These are phyloP conservation scores for Trichosporon asahii DNA, from an alignment of 1,284 basidiomycete genomes.

Conservation along the genomic window DNA sequence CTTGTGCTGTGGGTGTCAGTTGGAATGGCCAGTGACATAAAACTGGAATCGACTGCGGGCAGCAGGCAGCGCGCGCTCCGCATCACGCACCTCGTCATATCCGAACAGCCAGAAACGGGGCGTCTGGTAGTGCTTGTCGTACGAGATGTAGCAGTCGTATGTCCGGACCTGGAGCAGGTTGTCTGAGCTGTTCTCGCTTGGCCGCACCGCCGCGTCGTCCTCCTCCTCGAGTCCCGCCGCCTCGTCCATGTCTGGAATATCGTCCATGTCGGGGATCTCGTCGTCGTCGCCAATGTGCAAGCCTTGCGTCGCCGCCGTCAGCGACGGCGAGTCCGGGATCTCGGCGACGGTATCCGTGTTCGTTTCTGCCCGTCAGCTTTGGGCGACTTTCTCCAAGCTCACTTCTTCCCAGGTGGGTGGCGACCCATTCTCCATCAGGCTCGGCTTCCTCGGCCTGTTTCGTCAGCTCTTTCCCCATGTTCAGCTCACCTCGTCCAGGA, in stretches of 20 bases:
- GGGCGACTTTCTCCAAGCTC: slow-evolving; percentile 12
- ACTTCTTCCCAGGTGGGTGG: slow-evolving; percentile 53
- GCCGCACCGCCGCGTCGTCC: slow-evolving; percentile 60
- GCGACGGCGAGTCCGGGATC: slow-evolving; percentile 42
- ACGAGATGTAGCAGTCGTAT: slow-evolving; percentile 98
- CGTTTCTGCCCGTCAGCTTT: slow-evolving; percentile 22
- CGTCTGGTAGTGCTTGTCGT: slow-evolving; percentile 98
- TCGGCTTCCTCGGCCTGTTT: slow-evolving; percentile 46
- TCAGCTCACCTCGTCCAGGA: slow-evolving; percentile 50
- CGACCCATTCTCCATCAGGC: slow-evolving; percentile 54
- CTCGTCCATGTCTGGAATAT: slow-evolving; percentile 87
- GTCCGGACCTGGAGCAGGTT: slow-evolving; percentile 93
- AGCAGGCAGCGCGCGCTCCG: neutral
- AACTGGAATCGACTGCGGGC: too few species aligned
- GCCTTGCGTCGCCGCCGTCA: slow-evolving; percentile 45
- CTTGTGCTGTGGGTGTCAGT: slow-evolving; percentile 59
- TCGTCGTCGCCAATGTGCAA: slow-evolving; percentile 54
- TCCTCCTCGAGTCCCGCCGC: slow-evolving; percentile 66
- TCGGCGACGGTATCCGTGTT: slow-evolving; percentile 43
- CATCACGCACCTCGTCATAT: slow-evolving; percentile 65
- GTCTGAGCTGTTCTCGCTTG: slow-evolving; percentile 34
- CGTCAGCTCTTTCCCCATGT: neutral
- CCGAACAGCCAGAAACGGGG: slow-evolving; percentile 92
- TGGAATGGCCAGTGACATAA: neutral
- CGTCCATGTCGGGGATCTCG: slow-evolving; percentile 75